Evolutionary conservation across 2,329 filamentous ascomycete genomes (phyloP), one percentile per base, ranked within the genome.

Genomic region (Diaporthe humulicola): DNA sequence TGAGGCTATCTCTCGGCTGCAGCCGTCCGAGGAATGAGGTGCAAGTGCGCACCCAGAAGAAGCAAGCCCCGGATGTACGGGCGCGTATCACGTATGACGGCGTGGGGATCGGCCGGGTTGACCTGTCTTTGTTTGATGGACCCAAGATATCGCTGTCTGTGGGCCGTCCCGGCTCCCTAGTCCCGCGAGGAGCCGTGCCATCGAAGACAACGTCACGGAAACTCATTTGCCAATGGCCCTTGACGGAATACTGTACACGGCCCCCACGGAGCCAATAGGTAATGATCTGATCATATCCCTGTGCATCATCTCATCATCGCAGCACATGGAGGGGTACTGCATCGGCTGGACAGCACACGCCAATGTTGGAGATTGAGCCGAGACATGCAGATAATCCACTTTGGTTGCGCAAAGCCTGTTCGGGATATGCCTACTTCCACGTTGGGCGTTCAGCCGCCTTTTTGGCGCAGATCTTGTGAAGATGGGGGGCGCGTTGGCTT

Each of bases 381-480:
- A 73, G 73, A 75, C 73, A 75, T 70, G 54, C 42, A 73, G 28
- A 17, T 54, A 36, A 36, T n/a, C 50, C 28, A 57, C 70, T 14
- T n/a, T 6, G 25, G 19, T 42, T 8, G 33, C 8, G 25, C 56
- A 36, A 9, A 22, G 10, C 28, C 42, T 19, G 28, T 28, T 42
- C 30, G 25, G 45, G 45, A 52, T n/a, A 50, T 22, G 9, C 12
- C 22, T 30, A 10, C 17, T 30, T 50, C 25, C 15, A 45, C 6
- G 42, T 66, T n/a, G 45, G 45, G 9, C 12, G 36, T 54, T 54
- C 57, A 72, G 58, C 70, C 33, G 57, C 40, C 5, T 10, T 22
- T 48, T 48, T n/a, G 28, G 25, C 14, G 60, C 42, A 30, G 40
- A 64, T 64, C 60, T 48, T n/a, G 38, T 7, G 8, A 40, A 22